These are phyloP conservation scores for Ceratocystis lukuohia DNA, from an alignment of 2,329 filamentous ascomycete genomes.

Conservation along the genomic window DNA sequence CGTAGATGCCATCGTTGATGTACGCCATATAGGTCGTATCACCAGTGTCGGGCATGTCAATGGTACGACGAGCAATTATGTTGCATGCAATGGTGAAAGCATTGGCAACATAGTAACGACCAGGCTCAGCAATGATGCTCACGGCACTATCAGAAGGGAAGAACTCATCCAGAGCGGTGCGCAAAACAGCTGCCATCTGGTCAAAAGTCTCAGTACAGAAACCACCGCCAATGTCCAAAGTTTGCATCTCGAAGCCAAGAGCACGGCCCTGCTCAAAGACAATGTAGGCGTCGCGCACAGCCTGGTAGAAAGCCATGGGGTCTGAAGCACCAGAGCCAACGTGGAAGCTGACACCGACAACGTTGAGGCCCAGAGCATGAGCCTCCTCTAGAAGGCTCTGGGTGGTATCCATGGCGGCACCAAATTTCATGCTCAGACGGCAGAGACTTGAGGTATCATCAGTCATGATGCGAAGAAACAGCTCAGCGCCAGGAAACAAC, in stretches of 20 bases:
- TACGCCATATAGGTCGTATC: conserved; percentile 87
- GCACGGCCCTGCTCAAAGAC: conserved; percentile 76
- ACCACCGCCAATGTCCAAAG: conserved; percentile 85
- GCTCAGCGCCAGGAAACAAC: conserved; percentile 75
- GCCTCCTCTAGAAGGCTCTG: conserved; percentile 66
- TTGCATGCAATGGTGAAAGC: conserved; percentile 94
- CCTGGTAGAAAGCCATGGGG: conserved; percentile 79
- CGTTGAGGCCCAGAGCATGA: conserved; percentile 69
- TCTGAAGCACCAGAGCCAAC: conserved; percentile 94
- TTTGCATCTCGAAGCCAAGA: conserved; percentile 69
- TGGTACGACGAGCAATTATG: conserved; percentile 85
- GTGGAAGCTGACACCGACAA: conserved; percentile 95
- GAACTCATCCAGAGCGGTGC: conserved; percentile 68
- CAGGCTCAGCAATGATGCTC: conserved; percentile 87
- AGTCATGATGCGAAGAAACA: conserved; percentile 87
- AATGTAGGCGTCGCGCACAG: conserved; percentile 72
- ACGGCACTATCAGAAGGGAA: conserved; percentile 62
- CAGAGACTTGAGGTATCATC: conserved; percentile 92
- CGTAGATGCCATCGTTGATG: conserved; percentile 93
- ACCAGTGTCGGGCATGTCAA: conserved; percentile 53
- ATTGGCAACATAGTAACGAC: conserved; percentile 85
- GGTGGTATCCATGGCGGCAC: conserved; percentile 73
- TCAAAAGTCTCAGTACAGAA: conserved; percentile 89
- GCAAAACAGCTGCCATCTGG: conserved; percentile 69
- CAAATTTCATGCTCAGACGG: conserved; percentile 94